Evolutionary conservation across 2,329 filamentous ascomycete species (phyloP), one percentile per base, ranked within the genome.

Genomic region (Ceratocystiopsis sp.): DNA sequence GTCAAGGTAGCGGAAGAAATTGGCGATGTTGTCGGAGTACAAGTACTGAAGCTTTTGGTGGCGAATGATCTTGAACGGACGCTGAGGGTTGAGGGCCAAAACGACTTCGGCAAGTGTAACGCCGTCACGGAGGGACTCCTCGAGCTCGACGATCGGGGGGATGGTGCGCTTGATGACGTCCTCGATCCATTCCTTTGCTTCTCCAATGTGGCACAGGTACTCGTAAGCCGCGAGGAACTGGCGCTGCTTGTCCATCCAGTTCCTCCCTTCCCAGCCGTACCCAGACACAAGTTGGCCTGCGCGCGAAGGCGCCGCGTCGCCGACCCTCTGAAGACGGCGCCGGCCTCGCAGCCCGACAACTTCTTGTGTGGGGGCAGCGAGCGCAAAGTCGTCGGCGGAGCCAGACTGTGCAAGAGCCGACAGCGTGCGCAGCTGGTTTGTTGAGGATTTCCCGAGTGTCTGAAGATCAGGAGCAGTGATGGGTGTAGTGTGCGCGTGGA

Each of bases 101-200:
- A 98, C 89, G 18, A 96, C 75, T 59, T 98, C 89, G 11, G 93
- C 93, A 21, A 98, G 68, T 0, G 87, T 96, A 7, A 98, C 85
- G 40, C 91, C 93, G 57, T 98, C 80, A 50, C 91, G 75, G 37
- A 98, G 65, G 14, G 85, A 85, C 60, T 98, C 87, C 57, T 98
- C 91, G 1, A 98, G 65, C 57, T 95, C 79, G 18, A 98, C 82
- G 52, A 96, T 94, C 1, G 89, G 83, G 4, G 91, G 87, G 35
- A 98, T 84, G 42, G 80, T 69, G 50, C 80, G 78, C 48, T 89
- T 76, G 44, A 91, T 84, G 46, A 95, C 76, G 57, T 93, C 69
- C 48, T 98, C 91, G 51, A 98, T 94, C 91, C 91, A 98, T 61
- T 96, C 89, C 58, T 96, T 96, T 18, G 91, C 91, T 65, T 98